Evolutionary conservation across 257 asterid species (phyloP).

Genomic region (Vinca minor): DNA sequence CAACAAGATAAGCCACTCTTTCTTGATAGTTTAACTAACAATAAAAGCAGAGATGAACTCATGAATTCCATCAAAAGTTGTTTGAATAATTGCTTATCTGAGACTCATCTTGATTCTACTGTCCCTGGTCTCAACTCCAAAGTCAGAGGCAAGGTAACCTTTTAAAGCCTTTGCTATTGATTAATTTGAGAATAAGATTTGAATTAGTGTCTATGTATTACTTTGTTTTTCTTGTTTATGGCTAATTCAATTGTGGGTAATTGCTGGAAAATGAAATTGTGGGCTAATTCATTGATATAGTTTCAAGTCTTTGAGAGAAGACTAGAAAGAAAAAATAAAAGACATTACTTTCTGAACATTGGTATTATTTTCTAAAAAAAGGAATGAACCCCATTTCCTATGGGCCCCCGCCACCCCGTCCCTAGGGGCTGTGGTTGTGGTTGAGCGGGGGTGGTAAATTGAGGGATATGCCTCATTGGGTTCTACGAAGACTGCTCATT

Average conservation of each 20-base stretch:
- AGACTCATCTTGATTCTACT: constrained; percentile 63
- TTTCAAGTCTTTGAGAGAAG: no score
- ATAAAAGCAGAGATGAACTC: constrained; percentile 44
- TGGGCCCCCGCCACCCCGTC: no score
- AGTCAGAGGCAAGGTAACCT: constrained; percentile 73
- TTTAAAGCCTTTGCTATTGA: neutral
- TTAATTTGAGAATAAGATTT: neutral
- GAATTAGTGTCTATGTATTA: neutral
- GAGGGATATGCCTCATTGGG: no score
- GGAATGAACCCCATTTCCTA: no score
- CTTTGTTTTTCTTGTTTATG: neutral
- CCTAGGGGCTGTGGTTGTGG: no score
- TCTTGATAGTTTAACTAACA: constrained; percentile 26
- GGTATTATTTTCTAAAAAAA: no score
- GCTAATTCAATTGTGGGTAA: neutral
- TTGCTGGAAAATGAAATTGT: neutral
- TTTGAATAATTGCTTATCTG: constrained; percentile 58
- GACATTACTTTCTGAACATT: no score
- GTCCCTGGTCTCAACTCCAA: constrained; percentile 68
- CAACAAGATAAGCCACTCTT: constrained; percentile 22
- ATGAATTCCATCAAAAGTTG: constrained; percentile 48
- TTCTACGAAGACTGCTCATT: no score
- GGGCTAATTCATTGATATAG: no score
- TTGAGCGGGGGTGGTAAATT: no score
- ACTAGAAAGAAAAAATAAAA: no score